These are phyloP conservation scores for Hanseniaspora sp. DNA, from an alignment of 1,139 yeast genomes.

Conservation along the genomic window DNA sequence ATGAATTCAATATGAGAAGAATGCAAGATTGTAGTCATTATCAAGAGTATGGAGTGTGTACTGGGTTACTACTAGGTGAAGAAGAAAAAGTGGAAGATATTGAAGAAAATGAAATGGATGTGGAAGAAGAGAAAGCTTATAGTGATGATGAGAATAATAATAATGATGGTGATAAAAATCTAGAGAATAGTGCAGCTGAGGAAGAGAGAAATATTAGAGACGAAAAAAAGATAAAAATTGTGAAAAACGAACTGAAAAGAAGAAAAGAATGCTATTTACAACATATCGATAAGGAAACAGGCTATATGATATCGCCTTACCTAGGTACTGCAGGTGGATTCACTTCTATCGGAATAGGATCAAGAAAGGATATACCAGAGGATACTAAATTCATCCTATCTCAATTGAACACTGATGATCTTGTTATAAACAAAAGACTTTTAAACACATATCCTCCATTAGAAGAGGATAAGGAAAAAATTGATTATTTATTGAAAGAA, in stretches of 20 bases:
- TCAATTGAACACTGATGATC: not conserved
- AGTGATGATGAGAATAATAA: too few relatives aligned
- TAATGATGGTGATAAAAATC: too few relatives aligned
- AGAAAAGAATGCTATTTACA: slow-evolving; percentile 87
- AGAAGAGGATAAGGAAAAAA: slow-evolving; percentile 6
- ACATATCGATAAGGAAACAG: slow-evolving; percentile 76
- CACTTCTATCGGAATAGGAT: slow-evolving; percentile 4
- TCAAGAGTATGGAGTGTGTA: slow-evolving; percentile 81
- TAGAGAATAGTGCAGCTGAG: too few relatives aligned
- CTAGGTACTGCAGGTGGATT: slow-evolving; percentile 13
- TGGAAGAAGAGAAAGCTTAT: slow-evolving; percentile 14
- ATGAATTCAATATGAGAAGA: slow-evolving; percentile 83
- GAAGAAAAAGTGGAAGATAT: not conserved
- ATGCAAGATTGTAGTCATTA: slow-evolving; percentile 96
- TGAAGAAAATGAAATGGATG: not conserved
- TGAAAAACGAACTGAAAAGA: slow-evolving; percentile 9
- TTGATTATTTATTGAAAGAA: slow-evolving; percentile 3
- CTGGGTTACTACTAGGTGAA: slow-evolving; percentile 36
- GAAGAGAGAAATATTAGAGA: not conserved
- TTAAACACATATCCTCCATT: slow-evolving; percentile 2
- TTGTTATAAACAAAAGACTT: slow-evolving; percentile 3
- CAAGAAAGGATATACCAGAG: not conserved
- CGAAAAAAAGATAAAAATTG: slow-evolving; percentile 2
- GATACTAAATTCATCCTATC: not conserved
- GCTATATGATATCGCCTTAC: slow-evolving; percentile 8